Conservation (phyloP, 441 rosid genomes). For the Bocquillonia castaneifolia region DNA sequence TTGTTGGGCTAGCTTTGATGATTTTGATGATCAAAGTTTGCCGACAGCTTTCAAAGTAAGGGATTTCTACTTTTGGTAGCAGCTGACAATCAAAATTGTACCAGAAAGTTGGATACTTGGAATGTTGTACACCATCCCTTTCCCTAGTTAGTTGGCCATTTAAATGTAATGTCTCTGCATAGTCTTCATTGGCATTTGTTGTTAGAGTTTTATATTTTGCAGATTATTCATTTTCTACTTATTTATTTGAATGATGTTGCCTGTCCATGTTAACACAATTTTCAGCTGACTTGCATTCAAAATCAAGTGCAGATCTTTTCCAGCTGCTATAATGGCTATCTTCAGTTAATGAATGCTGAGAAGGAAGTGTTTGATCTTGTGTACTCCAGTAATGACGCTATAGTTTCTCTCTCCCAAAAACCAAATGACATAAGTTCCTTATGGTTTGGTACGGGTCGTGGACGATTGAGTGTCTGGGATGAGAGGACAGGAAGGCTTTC, state of each 20-base stretch:
- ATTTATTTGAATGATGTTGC: background rate
- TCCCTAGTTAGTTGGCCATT: no score
- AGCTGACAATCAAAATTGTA: background rate
- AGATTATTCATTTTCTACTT: background rate
- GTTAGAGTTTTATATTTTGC: no score
- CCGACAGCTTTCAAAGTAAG: background rate
- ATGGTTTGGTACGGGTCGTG: slow-evolving; percentile 56
- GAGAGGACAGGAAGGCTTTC: slow-evolving; percentile 46
- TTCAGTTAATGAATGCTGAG: slow-evolving; percentile 67
- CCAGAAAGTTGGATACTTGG: background rate
- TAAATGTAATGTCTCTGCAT: no score
- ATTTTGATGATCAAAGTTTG: no score
- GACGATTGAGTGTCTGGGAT: slow-evolving; percentile 57
- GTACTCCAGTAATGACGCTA: slow-evolving; percentile 40
- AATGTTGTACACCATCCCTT: no score
- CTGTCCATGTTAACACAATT: background rate
- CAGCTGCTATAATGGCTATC: slow-evolving; percentile 62
- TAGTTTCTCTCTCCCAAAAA: slow-evolving; percentile 57
- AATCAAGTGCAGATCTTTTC: slow-evolving; percentile 47
- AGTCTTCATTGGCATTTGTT: no score
- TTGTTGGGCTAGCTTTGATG: no score
- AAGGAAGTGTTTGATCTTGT: slow-evolving; percentile 62
- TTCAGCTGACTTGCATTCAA: slow-evolving; percentile 4
- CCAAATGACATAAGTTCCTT: slow-evolving; percentile 45
- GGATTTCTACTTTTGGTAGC: background rate